Evolutionary conservation across 1,139 yeast genomes (phyloP), one percentile per base, ranked within the genome.

Genomic region (Geotrichum restrictum): DNA sequence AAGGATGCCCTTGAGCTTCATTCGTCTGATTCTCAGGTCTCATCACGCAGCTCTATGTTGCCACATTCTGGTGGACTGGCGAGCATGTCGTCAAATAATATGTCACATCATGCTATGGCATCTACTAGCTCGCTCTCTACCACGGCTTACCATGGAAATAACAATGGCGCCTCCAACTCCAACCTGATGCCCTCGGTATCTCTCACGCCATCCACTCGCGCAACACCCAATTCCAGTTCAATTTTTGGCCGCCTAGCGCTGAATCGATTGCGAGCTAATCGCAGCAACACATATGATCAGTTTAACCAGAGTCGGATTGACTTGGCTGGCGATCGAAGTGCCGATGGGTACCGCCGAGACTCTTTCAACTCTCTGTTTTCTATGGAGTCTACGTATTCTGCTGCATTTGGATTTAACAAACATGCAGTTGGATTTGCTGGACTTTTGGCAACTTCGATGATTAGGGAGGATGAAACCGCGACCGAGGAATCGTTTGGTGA

Each of bases 381-480:
- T 3, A 48, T 62, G 13, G 68, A 66, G 19, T 59, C 65, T 3
- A 55, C 60, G 13, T 54, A 56, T 29, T 57, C 63, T 11, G 56
- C 62, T 11, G 50, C 60, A 1, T 57, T 60, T 47, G 62, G 64
- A 1, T 53, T 62, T 31, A 57, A 54, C 19, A 54, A 67, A 10
- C 69, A 66, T 41, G 68, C 69, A 3, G 66, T 67, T 8, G 72
- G 72, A 6, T 66, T 69, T 53, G 71, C 71, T 10, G 69, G 70
- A 1, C 58, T 67, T 43, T 52, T 68, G 48, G 66, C 66, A 62
- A 64, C 63, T 50, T 62, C 67, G 31, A 65, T 67, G 64, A 62
- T 65, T 40, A 60, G 60, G 34, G 70, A 66, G 41, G 69, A 65
- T 41, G 57, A 57, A 5, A 24, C 21, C 1, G 47, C 36, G 11